These are phyloP conservation scores for Croton setiger DNA, from an alignment of 441 rosid genomes.

Conservation along the genomic window DNA sequence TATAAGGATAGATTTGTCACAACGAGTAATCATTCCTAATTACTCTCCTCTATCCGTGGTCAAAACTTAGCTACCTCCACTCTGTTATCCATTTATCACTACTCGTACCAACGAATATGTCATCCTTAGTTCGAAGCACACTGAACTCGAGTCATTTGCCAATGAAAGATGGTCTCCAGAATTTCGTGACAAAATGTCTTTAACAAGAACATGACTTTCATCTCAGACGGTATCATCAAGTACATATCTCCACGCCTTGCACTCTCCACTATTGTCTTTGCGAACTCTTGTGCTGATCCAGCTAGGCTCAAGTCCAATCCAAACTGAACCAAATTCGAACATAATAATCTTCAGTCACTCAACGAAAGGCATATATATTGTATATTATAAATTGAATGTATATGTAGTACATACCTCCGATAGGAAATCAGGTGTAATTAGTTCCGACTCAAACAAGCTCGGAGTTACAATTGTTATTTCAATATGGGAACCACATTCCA, in stretches of 20 bases:
- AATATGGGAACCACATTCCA: constrained; percentile 40
- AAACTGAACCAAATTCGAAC: no score
- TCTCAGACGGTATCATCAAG: constrained; percentile 47
- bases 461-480: constrained; percentile 48
- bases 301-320: constrained; percentile 19
- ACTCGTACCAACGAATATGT: no score
- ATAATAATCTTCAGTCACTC: no score
- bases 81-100: no score
- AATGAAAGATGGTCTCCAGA: constrained; percentile 21
- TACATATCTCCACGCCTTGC: constrained; percentile 54
- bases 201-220: constrained; percentile 24
- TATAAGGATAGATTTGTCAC: no score
- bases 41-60: no score
- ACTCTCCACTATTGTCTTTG: constrained; percentile 41
- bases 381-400: no score
- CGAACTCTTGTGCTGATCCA: constrained; percentile 35
- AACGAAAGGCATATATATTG: no score
- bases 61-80: no score
- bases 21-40: no score
- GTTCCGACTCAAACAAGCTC: constrained; percentile 37
- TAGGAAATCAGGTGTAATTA: constrained; percentile 13
- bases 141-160: no score
- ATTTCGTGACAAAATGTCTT: constrained; percentile 35
- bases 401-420: constrained; percentile 10
- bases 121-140: no score